phyloP scores from a whole-genome alignment of 176 grass and related monocot species.

The Paspalum notatum region DNA sequence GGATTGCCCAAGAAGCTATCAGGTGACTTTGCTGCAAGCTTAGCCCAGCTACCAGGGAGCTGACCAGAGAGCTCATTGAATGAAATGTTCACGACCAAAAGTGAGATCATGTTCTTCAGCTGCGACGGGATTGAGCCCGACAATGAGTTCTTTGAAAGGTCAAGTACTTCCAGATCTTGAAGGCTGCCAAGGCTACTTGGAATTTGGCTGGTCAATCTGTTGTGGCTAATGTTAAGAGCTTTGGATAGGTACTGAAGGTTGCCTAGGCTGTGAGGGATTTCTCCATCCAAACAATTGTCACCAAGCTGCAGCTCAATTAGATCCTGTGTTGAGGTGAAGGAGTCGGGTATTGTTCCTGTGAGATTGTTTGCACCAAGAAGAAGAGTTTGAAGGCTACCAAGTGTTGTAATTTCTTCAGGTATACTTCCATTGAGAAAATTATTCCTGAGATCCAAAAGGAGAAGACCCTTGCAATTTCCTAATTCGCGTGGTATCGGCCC shows the following conservation, averaged over 20 bases:
- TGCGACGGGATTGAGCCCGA: conserved; percentile 51
- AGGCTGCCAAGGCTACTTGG: conserved; percentile 62
- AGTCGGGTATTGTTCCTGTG: conserved; percentile 51
- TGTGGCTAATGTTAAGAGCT: conserved; percentile 61
- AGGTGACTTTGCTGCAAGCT: conserved; percentile 40
- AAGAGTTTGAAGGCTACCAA: conserved; percentile 50
- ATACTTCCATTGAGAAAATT: conserved; percentile 63
- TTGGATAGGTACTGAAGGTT: conserved; percentile 63
- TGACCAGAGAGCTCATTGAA: conserved; percentile 57
- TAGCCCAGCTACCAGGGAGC: conserved; percentile 38
- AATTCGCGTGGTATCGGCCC: conserved; percentile 52
- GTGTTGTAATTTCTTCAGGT: conserved; percentile 43
- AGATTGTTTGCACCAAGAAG: conserved; percentile 57
- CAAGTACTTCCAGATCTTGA: conserved; percentile 58
- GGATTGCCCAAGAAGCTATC: conserved; percentile 47
- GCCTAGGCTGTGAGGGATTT: conserved; percentile 49
- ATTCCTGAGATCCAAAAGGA: conserved; percentile 43
- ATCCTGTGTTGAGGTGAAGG: conserved; percentile 39
- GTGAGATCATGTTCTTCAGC: conserved; percentile 58
- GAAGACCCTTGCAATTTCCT: conserved; percentile 39
- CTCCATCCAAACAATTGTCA: conserved; percentile 56
- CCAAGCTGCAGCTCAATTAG: conserved; percentile 67
- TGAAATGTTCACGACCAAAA: conserved; percentile 57
- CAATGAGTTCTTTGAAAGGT: conserved; percentile 56
- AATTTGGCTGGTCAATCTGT: conserved; percentile 51